Conservation (phyloP, 306 rosid genomes). For the Purshia tridentata region DNA sequence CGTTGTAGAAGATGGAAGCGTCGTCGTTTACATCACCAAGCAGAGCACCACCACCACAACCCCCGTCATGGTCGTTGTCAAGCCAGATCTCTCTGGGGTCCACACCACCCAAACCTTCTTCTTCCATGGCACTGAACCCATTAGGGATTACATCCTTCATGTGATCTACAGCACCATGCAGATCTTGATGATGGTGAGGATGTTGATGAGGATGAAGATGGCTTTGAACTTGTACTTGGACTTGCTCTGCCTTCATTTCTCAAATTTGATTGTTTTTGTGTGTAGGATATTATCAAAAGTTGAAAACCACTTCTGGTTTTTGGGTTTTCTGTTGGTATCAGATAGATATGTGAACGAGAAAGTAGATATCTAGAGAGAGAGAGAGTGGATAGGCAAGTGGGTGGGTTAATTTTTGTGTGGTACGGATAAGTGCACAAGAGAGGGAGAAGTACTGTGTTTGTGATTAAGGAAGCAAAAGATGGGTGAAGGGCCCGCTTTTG, state of each 20-base stretch:
- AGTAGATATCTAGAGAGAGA: not conserved
- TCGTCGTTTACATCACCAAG: constrained; percentile 40
- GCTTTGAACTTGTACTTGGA: constrained; percentile 9
- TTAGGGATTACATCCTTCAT: not conserved
- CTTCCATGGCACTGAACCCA: constrained; percentile 32
- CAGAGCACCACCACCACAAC: constrained; percentile 25
- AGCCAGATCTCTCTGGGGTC: constrained; percentile 55
- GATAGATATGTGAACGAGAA: constrained; percentile 41
- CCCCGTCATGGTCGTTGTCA: constrained; percentile 35
- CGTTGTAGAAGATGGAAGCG: constrained; percentile 61
- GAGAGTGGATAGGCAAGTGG: constrained; percentile 9
- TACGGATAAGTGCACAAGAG: constrained; percentile 46
- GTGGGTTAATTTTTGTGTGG: constrained; percentile 30
- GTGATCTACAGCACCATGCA: constrained; percentile 56
- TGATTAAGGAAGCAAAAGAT: constrained; percentile 66
- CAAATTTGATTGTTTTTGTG: not conserved
- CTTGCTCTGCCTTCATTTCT: constrained; percentile 6
- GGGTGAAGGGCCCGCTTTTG: constrained; percentile 43
- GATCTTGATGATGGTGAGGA: constrained; percentile 34
- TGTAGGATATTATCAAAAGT: no score
- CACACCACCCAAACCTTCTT: constrained; percentile 26
- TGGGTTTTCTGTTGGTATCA: constrained; percentile 28
- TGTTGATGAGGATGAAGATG: not conserved
- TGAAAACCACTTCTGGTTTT: not conserved
- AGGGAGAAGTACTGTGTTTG: constrained; percentile 29